phyloP scores from a whole-genome alignment of 1,284 basidiomycete genomes.

The Cutaneotrichosporon cutaneum region DNA sequence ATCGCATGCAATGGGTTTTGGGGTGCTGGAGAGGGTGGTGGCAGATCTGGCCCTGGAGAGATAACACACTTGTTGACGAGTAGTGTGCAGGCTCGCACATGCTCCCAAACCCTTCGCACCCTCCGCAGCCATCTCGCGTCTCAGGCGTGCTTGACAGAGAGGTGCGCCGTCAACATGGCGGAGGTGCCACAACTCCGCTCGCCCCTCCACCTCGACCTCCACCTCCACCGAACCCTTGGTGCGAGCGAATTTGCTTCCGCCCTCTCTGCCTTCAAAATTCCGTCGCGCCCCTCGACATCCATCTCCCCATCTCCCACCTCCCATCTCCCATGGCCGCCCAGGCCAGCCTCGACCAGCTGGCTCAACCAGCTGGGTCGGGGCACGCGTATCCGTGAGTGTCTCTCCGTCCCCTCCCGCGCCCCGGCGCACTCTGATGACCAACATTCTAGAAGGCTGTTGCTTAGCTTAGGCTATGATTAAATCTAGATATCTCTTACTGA shows the following conservation, averaged over 20 bases:
- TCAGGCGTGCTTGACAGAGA: too few relatives aligned
- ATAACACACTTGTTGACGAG: too few relatives aligned
- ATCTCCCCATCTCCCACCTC: not conserved
- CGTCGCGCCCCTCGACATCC: not conserved
- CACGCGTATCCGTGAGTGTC: not conserved
- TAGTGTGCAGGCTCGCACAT: too few relatives aligned
- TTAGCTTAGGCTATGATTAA: conserved; percentile 21
- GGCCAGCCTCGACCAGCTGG: not conserved
- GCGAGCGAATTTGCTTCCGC: not conserved
- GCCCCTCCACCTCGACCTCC: not conserved
- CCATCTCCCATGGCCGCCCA: not conserved
- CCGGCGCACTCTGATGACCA: conserved; percentile 10
- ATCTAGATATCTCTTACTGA: conserved; percentile 8
- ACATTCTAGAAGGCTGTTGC: conserved; percentile 21
- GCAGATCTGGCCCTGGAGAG: too few relatives aligned
- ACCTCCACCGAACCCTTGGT: not conserved
- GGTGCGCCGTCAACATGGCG: too few relatives aligned
- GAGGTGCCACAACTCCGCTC: too few relatives aligned
- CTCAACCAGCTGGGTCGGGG: not conserved
- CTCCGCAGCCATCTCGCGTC: too few relatives aligned
- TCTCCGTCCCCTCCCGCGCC: not conserved
- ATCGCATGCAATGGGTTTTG: too few relatives aligned
- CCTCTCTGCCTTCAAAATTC: not conserved
- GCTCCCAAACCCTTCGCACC: too few relatives aligned
- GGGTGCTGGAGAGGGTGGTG: too few relatives aligned